Percentiles rank a stretch among this genome's conserved stretches.
These are phyloP conservation scores for Sordariomycetes sp. DNA, from an alignment of 2,329 filamentous ascomycete species.

Conservation along the genomic window DNA sequence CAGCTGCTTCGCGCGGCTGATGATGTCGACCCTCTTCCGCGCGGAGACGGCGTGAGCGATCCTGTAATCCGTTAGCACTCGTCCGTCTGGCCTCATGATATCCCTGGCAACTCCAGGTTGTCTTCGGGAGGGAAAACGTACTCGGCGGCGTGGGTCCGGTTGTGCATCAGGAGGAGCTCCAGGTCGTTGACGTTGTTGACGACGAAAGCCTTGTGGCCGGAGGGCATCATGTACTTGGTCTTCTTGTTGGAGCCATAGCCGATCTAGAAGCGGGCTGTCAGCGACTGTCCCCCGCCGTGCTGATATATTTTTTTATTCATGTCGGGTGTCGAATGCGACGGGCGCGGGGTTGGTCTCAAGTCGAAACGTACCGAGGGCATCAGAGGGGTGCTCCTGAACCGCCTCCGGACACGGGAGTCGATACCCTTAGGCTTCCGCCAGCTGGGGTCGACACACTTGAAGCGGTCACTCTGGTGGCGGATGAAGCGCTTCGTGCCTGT, in stretches of 20 bases:
- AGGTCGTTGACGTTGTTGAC: conserved; percentile 94
- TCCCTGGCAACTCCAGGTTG: not conserved
- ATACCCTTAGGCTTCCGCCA: conserved; percentile 99
- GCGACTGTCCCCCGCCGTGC: not conserved
- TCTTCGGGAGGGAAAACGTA: conserved; percentile 37
- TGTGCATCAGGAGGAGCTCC: conserved; percentile 99
- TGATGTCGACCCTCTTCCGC: conserved; percentile 96
- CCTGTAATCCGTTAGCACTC: conserved; percentile 32
- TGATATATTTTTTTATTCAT: not conserved
- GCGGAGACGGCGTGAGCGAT: conserved; percentile 97
- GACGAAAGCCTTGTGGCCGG: conserved; percentile 98
- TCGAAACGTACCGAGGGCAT: conserved; percentile 86
- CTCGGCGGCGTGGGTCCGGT: conserved; percentile 98
- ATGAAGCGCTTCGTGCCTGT: conserved; percentile 87
- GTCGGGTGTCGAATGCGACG: not conserved
- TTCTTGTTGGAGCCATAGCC: conserved; percentile 99
- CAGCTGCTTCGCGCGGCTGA: conserved; percentile 92
- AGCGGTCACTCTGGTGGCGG: conserved; percentile 95
- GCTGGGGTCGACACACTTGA: conserved; percentile 78
- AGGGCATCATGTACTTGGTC: conserved; percentile 97
- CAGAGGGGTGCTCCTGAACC: conserved; percentile 87
- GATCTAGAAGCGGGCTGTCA: conserved; percentile 49
- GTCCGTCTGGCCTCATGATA: not conserved
- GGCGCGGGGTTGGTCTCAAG: not conserved
- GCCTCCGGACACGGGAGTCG: conserved; percentile 92